Evolutionary conservation across 1,284 basidiomycete genomes (phyloP).

Genomic region (Sporisorium scitamineum): DNA sequence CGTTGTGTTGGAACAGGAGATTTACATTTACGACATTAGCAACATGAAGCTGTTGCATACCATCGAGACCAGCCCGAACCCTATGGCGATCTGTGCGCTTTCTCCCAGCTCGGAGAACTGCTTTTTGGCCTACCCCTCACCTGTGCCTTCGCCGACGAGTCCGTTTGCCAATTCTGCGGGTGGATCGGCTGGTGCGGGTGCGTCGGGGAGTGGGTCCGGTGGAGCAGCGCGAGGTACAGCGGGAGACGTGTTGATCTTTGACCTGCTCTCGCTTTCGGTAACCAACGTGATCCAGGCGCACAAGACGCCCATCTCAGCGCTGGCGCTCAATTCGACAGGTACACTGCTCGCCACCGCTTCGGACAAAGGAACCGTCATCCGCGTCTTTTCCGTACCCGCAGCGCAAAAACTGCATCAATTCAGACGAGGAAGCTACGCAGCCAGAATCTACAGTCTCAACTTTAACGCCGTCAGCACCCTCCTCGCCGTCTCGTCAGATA

Average conservation of each 20-base stretch:
- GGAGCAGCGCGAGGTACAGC: not conserved
- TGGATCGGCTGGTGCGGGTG: constrained; percentile 60
- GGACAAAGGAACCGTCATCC: constrained; percentile 96
- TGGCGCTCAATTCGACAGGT: constrained; percentile 87
- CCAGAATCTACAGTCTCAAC: constrained; percentile 88
- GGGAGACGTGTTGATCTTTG: constrained; percentile 75
- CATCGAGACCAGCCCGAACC: constrained; percentile 95
- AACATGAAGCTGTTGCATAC: constrained; percentile 98
- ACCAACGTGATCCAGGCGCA: constrained; percentile 97
- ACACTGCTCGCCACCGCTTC: constrained; percentile 92
- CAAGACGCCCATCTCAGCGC: constrained; percentile 88
- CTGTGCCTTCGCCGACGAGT: constrained; percentile 84
- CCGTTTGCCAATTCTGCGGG: constrained; percentile 63
- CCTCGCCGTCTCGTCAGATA: constrained; percentile 88
- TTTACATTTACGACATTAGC: constrained; percentile 98
- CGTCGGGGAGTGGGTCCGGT: constrained; percentile 35
- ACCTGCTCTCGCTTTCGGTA: constrained; percentile 88
- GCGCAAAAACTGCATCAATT: constrained; percentile 96
- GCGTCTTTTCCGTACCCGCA: constrained; percentile 90
- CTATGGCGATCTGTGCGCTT: constrained; percentile 92
- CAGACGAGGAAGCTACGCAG: constrained; percentile 85
- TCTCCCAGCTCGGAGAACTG: constrained; percentile 95
- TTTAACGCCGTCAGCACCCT: constrained; percentile 88
- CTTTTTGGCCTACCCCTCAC: constrained; percentile 94
- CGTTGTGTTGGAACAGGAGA: constrained; percentile 93